Evolutionary conservation across 2,329 filamentous ascomycete genomes (phyloP), one percentile per base, ranked within the genome.

Genomic region (Fusarium papillatum): DNA sequence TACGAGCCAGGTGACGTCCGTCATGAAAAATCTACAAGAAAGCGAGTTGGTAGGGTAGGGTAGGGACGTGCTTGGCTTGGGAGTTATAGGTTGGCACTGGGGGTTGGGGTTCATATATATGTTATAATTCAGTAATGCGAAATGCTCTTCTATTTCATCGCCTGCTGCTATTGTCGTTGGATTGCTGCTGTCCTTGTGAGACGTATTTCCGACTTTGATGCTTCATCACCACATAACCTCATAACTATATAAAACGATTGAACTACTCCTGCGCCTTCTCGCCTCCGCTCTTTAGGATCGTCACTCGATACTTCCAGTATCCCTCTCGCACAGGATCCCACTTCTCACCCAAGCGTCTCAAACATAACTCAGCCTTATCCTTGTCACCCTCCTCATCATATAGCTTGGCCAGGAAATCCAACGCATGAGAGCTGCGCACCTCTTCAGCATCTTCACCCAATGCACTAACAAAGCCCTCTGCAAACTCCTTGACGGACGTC

Each of bases 271-370:
- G 55, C 29, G 68, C 29, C 41, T 53, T 57, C 9, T 63, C 38
- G 4, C 41, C 64, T 59, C 61, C 55, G 29, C 66, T 64, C 73
- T 77, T 74, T 16, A 84, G 70, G 71, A 83, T 79, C 43, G 79
- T 74, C 19, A 80, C 77, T 34, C 84, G 80, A 62, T 86, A 98
- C 80, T 94, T 93, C 97, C 97, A 99, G 85, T 98, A 99, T 75
- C 96, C 96, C 76, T 92, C 93, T 69, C 97, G 89, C 71, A 99
- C 93, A 9, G 95, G 95, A 88, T 99, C 97, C 90, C 95, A 99
- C 86, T 93, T 96, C 80, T 93, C 92, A 60, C 91, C 93, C 80
- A 99, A 83, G 72, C 97, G 86, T 69, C 90, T 90, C 80, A 98
- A 84, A 72, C 94, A 95, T 80, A 91, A 84, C 66, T 88, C 90